phyloP scores from a whole-genome alignment of 2,329 filamentous ascomycete species.

The Trichoderma asperellum region DNA sequence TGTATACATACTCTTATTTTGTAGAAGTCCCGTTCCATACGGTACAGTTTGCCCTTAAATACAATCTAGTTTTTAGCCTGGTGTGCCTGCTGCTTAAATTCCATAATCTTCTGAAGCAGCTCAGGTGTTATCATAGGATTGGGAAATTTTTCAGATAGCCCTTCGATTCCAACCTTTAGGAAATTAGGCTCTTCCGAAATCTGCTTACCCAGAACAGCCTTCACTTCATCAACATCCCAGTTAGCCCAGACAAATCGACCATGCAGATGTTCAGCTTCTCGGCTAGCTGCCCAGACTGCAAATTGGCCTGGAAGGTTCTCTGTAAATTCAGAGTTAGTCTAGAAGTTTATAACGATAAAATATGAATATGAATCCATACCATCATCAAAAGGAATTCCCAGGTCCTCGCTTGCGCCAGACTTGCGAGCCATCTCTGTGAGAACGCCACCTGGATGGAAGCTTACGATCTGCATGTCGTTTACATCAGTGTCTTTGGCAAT shows the following conservation, averaged over 20 bases:
- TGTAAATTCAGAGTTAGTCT: neutral
- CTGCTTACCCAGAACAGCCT: conserved; percentile 25
- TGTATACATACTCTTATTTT: neutral
- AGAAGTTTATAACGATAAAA: fast-evolving
- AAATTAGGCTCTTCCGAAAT: conserved; percentile 28
- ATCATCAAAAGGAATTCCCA: conserved; percentile 17
- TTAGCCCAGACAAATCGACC: conserved; percentile 45
- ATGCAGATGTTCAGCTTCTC: conserved; percentile 46
- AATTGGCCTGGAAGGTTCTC: conserved; percentile 37
- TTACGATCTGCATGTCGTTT: conserved; percentile 37
- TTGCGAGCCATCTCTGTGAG: conserved; percentile 37
- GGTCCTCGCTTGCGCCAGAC: conserved; percentile 32
- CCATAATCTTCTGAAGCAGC: neutral
- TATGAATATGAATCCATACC: neutral
- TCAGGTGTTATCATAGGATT: conserved; percentile 12
- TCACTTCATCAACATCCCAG: conserved; percentile 46
- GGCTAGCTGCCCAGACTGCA: conserved; percentile 45
- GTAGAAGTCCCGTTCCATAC: neutral
- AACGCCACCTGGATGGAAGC: conserved; percentile 34
- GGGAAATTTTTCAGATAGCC: conserved; percentile 11
- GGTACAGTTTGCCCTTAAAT: neutral
- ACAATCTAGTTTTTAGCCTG: neutral
- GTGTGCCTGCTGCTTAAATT: neutral
- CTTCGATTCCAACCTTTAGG: conserved; percentile 26
- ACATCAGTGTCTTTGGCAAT: conserved; percentile 43